Base-by-base conservation (phyloP, 805 yeast species). In the Metschnikowia chrysomelidarum region DNA sequence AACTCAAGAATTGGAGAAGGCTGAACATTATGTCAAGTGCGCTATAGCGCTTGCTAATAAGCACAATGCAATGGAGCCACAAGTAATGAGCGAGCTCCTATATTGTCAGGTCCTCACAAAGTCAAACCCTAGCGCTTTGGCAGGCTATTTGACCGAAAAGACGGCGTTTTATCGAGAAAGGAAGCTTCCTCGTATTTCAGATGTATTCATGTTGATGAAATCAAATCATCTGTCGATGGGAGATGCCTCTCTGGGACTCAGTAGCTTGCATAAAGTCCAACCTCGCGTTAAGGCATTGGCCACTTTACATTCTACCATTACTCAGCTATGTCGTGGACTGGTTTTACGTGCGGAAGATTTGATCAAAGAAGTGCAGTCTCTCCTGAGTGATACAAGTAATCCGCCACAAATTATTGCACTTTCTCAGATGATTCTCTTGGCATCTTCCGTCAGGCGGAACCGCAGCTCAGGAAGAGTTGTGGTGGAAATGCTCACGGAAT, bases 1-100 rank as follows among this genome's bases (percentile, higher is more conserved):
- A 36, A 74, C 78, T 0, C 53, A 53, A 3, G 63, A 65, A 41
- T 43, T 55, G 12, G 62, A 62, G 19, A 43, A 55, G 24, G 79
- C 80, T 0, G 68, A 68, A 11, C 62, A 60, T 8, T 64, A 53
- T 54, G 60, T 46, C 19, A 62, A 40, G 51, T 47, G 46, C 33
- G 60, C 69, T 2, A 49, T 62, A 2, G 30, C 54, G 0, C 38
- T 66, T 3, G 49, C 67, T 5, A 41, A 46, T 4, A 49, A 67
- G 34, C 58, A 58, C 40, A 44, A 58, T 12, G 21, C 44, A 1
- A 18, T 42, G 3, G 27, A 41, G 5, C 24, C 54, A 16, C 52
- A 51, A 26, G 53, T 69, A 20, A 47, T 54, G 27, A 41, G 63
- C 11, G 73, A 69, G 35, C 49, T 64, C 17, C 40, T 71, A 18